Evolutionary conservation across 495 filamentous ascomycete species (phyloP).

Genomic region (Trichoderma virens): DNA sequence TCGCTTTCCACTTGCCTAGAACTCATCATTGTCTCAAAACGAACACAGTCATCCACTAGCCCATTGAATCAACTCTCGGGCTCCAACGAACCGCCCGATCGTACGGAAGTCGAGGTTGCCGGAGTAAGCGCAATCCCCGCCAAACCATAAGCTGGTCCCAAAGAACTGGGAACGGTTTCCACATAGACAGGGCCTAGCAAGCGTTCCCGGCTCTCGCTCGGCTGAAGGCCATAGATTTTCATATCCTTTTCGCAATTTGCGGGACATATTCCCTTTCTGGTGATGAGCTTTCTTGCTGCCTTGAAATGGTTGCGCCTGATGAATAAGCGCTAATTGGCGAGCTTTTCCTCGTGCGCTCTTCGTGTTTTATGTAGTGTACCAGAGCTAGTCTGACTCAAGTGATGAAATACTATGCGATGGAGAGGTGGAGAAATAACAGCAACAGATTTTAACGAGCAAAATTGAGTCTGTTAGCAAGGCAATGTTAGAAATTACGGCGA

Average conservation of each 20-base stretch:
- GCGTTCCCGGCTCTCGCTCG: not conserved
- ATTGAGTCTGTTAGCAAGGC: not conserved
- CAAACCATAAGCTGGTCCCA: not conserved
- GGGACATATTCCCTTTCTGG: not conserved
- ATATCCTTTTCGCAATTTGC: no score
- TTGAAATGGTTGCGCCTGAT: no score
- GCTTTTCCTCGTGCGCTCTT: not conserved
- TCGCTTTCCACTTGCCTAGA: no score
- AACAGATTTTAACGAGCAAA: not conserved
- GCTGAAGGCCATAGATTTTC: not conserved
- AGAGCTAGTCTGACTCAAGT: no score
- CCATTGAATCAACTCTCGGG: not conserved
- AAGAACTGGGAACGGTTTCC: not conserved
- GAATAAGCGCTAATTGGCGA: not conserved
- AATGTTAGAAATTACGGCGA: no score
- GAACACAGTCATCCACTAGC: not conserved
- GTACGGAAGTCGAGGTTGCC: not conserved
- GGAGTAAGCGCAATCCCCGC: not conserved
- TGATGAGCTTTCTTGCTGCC: not conserved
- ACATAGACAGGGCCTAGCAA: not conserved
- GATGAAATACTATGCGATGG: no score
- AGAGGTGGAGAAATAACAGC: not conserved
- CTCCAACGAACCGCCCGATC: not conserved
- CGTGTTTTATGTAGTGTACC: not conserved
- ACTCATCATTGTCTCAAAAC: no score